Percentiles rank a stretch among this genome's conserved stretches.
Evolutionary conservation across 2,329 filamentous ascomycete genomes (phyloP).

Genomic region (Aspergillus sp.): DNA sequence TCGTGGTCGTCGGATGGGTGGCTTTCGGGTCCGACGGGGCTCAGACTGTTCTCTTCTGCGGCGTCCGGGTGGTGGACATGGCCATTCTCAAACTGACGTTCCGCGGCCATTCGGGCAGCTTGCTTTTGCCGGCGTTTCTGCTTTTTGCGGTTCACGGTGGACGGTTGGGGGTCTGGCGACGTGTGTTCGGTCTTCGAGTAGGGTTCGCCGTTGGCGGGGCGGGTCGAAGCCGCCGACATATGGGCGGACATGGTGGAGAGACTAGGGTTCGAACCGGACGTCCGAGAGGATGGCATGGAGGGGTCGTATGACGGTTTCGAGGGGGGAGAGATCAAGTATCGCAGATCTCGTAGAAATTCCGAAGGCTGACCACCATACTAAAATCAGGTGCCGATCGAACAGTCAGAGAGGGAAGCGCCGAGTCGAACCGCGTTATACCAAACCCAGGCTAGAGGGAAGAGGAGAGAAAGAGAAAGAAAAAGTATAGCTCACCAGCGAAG

Average conservation of each 20-base stretch:
- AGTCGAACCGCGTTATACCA: neutral
- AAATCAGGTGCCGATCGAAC: conserved; percentile 7
- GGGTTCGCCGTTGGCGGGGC: conserved; percentile 30
- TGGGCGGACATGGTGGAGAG: conserved; percentile 31
- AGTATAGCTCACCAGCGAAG: conserved; percentile 3
- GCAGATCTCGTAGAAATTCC: conserved; percentile 12
- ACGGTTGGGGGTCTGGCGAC: conserved; percentile 32
- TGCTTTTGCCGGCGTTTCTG: conserved; percentile 86
- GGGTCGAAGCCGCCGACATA: conserved; percentile 24
- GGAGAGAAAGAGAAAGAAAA: neutral
- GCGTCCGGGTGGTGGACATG: conserved; percentile 21
- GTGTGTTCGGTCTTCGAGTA: conserved; percentile 19
- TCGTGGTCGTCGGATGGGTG: conserved; percentile 32
- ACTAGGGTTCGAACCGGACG: conserved; percentile 22
- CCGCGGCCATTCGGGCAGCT: conserved; percentile 68
- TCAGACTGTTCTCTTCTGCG: conserved; percentile 37
- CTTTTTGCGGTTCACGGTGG: conserved; percentile 83
- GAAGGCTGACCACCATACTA: conserved; percentile 18
- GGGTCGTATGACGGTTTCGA: conserved; percentile 6
- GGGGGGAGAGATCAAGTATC: conserved; percentile 1
- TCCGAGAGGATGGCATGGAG: conserved; percentile 18
- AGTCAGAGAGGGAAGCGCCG: neutral
- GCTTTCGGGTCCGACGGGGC: conserved; percentile 27
- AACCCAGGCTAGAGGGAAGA: neutral
- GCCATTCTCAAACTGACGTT: conserved; percentile 42